phyloP scores from a whole-genome alignment of 2,329 filamentous ascomycete species.

The Trichoderma oligosporum region DNA sequence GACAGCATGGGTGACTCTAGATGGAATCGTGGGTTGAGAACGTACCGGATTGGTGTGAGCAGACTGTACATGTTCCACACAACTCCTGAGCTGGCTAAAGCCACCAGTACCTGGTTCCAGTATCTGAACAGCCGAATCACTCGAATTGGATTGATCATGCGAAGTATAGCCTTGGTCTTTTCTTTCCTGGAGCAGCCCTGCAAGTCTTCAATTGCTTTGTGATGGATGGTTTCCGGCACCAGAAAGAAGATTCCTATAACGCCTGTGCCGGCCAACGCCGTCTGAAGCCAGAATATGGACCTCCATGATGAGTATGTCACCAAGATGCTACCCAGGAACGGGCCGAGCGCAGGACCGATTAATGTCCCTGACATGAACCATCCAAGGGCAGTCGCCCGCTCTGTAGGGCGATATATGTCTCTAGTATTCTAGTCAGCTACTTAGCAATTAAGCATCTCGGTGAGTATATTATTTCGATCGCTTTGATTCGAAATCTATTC shows the following conservation, averaged over 20 bases:
- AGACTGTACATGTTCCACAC: conserved; percentile 68
- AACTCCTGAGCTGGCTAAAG: conserved; percentile 56
- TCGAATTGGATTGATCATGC: conserved; percentile 63
- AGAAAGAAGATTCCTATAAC: conserved; percentile 59
- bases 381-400: conserved; percentile 67
- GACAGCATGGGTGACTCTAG: conserved; percentile 63
- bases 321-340: conserved; percentile 71
- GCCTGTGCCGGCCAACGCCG: conserved; percentile 60
- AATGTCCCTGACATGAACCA: conserved; percentile 71
- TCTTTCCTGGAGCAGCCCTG: conserved; percentile 47
- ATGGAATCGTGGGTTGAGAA: conserved; percentile 70
- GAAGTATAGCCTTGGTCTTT: conserved; percentile 53
- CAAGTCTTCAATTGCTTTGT: conserved; percentile 59
- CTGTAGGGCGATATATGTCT: conserved; percentile 61
- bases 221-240: conserved; percentile 69
- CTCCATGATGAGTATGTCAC: conserved; percentile 72
- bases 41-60: conserved; percentile 65
- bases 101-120: conserved; percentile 61
- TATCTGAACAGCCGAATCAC: conserved; percentile 63
- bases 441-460: background rate
- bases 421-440: conserved; percentile 29
- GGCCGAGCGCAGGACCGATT: conserved; percentile 66
- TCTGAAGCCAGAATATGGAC: conserved; percentile 74
- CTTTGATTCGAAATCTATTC: background rate
- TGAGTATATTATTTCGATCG: background rate